These are phyloP conservation scores for Metschnikowia lunata DNA, from an alignment of 805 yeast genomes.

Conservation along the genomic window DNA sequence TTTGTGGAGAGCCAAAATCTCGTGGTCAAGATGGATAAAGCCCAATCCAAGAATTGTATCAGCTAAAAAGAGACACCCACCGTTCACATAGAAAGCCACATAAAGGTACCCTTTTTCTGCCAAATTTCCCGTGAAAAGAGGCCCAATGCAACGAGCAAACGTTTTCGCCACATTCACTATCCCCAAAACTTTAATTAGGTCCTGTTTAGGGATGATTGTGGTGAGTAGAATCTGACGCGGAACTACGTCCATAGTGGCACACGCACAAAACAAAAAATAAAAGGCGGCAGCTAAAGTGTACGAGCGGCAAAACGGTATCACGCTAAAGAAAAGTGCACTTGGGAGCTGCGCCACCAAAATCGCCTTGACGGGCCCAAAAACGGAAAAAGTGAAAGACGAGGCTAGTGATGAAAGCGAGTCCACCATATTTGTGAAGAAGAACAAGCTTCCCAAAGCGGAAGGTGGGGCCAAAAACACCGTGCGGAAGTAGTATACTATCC, in stretches of 20 bases:
- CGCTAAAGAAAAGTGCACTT: constrained; percentile 58
- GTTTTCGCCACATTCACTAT: constrained; percentile 84
- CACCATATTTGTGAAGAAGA: constrained; percentile 57
- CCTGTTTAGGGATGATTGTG: constrained; percentile 55
- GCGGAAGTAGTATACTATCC: constrained; percentile 81
- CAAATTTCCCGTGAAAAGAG: constrained; percentile 69
- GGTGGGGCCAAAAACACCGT: constrained; percentile 51
- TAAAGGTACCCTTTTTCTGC: constrained; percentile 49
- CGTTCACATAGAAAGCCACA: constrained; percentile 50
- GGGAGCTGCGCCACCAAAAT: constrained; percentile 74
- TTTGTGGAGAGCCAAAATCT: constrained; percentile 18
- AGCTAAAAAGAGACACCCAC: constrained; percentile 47
- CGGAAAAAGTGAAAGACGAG: constrained; percentile 64
- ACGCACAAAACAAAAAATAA: constrained; percentile 44
- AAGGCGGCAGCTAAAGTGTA: constrained; percentile 46
- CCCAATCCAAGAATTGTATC: constrained; percentile 41
- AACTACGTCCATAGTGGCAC: constrained; percentile 84
- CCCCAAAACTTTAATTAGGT: constrained; percentile 76
- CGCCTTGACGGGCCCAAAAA: constrained; percentile 75
- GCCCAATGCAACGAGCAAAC: constrained; percentile 78
- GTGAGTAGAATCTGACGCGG: constrained; percentile 82
- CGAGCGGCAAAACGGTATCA: constrained; percentile 24
- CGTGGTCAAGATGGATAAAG: constrained; percentile 39
- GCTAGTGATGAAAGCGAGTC: constrained; percentile 72
- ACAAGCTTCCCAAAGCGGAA: constrained; percentile 58